Conservation (phyloP, 2,329 filamentous ascomycete genomes). For the Alternaria burnsii region DNA sequence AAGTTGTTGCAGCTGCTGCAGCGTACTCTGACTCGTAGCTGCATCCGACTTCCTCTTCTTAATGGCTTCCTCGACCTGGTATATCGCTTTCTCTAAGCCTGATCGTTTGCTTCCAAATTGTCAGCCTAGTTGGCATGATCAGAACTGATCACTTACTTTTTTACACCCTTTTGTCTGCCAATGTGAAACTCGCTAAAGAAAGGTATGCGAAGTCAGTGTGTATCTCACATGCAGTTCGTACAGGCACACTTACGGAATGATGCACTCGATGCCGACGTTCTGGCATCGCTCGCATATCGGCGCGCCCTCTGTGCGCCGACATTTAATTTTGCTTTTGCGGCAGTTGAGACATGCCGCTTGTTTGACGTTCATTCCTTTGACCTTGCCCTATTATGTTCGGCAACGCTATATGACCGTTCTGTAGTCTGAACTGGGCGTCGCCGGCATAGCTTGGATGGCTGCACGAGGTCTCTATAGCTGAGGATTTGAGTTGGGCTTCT, state of each 20-base stretch:
- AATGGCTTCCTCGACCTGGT: conserved; percentile 74
- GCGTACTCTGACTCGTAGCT: conserved; percentile 30
- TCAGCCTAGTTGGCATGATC: conserved; percentile 10
- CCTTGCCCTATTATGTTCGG: background rate
- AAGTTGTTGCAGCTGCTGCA: conserved; percentile 58
- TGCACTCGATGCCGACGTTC: conserved; percentile 67
- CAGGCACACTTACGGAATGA: conserved; percentile 57
- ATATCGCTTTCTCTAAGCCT: conserved; percentile 76
- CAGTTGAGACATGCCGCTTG: conserved; percentile 70
- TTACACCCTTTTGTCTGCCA: conserved; percentile 77
- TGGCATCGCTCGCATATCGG: conserved; percentile 68
- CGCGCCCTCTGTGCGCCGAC: conserved; percentile 60
- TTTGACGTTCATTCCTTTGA: conserved; percentile 38
- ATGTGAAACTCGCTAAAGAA: conserved; percentile 66
- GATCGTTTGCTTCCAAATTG: conserved; percentile 69
- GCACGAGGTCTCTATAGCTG: background rate
- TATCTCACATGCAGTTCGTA: background rate
- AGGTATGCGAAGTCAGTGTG: background rate
- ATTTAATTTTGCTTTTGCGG: conserved; percentile 73
- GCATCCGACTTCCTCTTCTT: conserved; percentile 44
- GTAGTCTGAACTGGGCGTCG: background rate
- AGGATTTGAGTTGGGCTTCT: background rate
- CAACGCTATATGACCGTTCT: background rate
- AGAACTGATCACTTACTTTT: conserved; percentile 65
- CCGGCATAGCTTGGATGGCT: conserved; percentile 5